These are phyloP conservation scores for peach (Prunus persica) DNA, from an alignment of 306 rosid species.

Conservation along the genomic window DNA sequence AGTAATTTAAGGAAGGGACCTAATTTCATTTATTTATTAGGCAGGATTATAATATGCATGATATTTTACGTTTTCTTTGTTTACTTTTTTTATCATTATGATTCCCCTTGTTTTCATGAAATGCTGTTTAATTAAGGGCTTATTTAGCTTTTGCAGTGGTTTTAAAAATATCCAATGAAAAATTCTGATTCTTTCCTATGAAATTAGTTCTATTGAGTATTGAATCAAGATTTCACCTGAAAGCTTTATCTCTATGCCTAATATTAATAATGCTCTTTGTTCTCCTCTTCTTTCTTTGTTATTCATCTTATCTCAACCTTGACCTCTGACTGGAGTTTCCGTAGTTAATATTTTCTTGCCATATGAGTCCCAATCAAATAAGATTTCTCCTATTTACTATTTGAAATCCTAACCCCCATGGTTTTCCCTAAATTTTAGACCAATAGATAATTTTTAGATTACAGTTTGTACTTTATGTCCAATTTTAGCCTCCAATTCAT, in stretches of 20 bases:
- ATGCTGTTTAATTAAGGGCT: not conserved
- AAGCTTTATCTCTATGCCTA: not conserved
- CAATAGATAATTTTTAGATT: not conserved
- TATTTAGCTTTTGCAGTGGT: too few relatives aligned
- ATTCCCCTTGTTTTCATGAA: not conserved
- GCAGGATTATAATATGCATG: not conserved
- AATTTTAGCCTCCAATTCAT: not conserved
- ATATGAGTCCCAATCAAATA: not conserved
- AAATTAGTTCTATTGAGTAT: not conserved
- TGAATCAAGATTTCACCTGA: not conserved
- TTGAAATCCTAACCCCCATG: not conserved
- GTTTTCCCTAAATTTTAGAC: not conserved
- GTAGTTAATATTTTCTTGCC: not conserved
- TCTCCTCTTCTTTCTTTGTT: not conserved
- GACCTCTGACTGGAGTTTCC: not conserved
- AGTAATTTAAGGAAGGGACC: not conserved
- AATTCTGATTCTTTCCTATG: not conserved
- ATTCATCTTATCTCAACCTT: not conserved
- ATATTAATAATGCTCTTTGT: not conserved
- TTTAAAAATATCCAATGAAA: not conserved
- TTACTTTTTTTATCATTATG: not conserved
- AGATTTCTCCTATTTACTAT: too few relatives aligned
- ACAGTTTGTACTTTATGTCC: not conserved
- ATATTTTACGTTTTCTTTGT: not conserved
- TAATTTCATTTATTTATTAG: constrained; percentile 3